Percentiles rank a stretch among this genome's conserved stretches.
Evolutionary conservation across 169 alveolate genomes (phyloP).

Genomic region (Plasmodium coatneyi): DNA sequence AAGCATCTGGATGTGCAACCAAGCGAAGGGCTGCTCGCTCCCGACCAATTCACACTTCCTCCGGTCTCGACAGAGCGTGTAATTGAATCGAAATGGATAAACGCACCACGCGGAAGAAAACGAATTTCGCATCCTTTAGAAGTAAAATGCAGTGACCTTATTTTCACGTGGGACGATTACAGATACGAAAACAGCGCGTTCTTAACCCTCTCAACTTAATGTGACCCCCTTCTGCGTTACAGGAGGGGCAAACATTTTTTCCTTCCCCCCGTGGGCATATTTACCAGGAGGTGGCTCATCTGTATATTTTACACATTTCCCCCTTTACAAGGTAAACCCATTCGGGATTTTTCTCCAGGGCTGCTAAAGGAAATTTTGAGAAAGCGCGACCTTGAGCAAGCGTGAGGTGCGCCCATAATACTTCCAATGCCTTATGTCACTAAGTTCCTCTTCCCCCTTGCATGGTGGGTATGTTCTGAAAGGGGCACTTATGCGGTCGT

Average conservation of each 20-base stretch:
- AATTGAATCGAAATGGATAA: background rate
- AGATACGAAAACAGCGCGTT: background rate
- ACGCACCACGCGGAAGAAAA: background rate
- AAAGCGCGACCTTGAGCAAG: background rate
- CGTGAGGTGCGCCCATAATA: background rate
- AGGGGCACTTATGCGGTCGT: background rate
- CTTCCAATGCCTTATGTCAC: background rate
- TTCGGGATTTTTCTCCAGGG: background rate
- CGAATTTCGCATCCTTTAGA: background rate
- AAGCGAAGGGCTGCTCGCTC: background rate
- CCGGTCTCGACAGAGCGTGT: background rate
- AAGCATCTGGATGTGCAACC: background rate
- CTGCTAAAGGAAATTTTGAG: background rate
- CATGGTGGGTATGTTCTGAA: background rate
- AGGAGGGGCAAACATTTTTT: background rate
- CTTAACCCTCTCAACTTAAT: background rate
- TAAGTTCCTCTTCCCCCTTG: background rate
- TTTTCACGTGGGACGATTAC: background rate
- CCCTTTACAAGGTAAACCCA: background rate
- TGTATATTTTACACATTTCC: background rate
- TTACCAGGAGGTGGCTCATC: background rate
- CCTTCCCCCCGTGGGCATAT: background rate
- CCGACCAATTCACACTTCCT: background rate
- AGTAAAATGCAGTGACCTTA: background rate
- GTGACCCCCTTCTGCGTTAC: background rate